Evolutionary conservation across 331 rosid genomes (phyloP).

Genomic region (Quercus lobata): DNA sequence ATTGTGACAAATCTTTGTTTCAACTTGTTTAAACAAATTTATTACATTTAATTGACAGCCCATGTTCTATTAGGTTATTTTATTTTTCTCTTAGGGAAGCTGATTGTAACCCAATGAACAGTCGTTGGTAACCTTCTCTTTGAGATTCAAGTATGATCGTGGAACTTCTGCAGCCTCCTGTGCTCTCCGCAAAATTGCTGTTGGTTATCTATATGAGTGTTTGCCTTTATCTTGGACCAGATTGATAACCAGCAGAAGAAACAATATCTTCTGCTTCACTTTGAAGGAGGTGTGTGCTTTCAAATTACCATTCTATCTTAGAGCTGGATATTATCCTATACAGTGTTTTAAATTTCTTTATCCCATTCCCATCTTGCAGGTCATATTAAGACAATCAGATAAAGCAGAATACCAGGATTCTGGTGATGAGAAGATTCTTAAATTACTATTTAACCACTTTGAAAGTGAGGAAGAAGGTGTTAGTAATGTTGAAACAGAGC

Average conservation of each 20-base stretch:
- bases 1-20: neutral
- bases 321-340: constrained; percentile 5
- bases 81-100: neutral
- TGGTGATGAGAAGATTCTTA: constrained; percentile 93
- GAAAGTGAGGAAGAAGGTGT: constrained; percentile 99
- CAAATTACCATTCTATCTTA: constrained; percentile 15
- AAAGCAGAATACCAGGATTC: constrained; percentile 91
- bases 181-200: constrained; percentile 96
- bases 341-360: constrained; percentile 13
- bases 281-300: constrained; percentile 74
- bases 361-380: constrained; percentile 39
- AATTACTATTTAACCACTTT: constrained; percentile 87
- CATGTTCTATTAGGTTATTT: constrained; percentile 7
- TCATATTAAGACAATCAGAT: constrained; percentile 94
- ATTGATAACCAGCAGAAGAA: constrained; percentile 99
- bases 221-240: constrained; percentile 96
- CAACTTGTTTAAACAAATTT: neutral
- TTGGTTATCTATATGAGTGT: constrained; percentile 93
- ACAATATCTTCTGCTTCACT: constrained; percentile 96
- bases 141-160: constrained; percentile 14
- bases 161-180: constrained; percentile 75
- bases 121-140: constrained; percentile 15
- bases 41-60: constrained; percentile 17
- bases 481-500: constrained; percentile 93
- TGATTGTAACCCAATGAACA: constrained; percentile 15